Percentiles rank a stretch among this genome's conserved stretches.
Conservation (phyloP, 805 yeast genomes). For the Barnettozyma populi region DNA sequence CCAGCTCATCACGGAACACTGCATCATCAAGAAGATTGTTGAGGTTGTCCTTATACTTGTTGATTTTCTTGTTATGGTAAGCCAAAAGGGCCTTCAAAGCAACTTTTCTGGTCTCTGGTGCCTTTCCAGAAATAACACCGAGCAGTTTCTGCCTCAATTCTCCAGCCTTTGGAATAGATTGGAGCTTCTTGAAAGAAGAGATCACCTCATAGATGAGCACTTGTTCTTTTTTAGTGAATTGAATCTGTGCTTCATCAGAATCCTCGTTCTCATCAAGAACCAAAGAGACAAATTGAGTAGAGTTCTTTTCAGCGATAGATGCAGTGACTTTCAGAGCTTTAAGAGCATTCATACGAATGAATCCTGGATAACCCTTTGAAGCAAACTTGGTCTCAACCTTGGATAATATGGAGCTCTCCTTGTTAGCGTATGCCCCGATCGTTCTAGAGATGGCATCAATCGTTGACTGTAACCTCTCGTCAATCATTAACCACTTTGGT, state of each 20-base stretch:
- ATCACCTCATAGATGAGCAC: constrained; percentile 56
- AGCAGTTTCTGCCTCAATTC: constrained; percentile 50
- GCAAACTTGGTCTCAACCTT: constrained; percentile 14
- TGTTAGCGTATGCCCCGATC: constrained; percentile 10
- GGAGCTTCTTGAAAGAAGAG: constrained; percentile 58
- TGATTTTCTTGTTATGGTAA: constrained; percentile 51
- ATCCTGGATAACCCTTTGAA: constrained; percentile 10
- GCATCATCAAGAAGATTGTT: constrained; percentile 75
- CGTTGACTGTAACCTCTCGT: constrained; percentile 15
- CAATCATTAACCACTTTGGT: constrained; percentile 17
- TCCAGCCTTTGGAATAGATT: constrained; percentile 44
- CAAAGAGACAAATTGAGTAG: constrained; percentile 51
- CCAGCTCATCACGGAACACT: constrained; percentile 78
- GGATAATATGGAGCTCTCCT: constrained; percentile 7
- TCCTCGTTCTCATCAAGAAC: constrained; percentile 33
- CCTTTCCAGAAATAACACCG: constrained; percentile 54
- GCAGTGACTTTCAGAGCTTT: constrained; percentile 57
- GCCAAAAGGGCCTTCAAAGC: constrained; percentile 69
- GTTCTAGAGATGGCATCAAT: constrained; percentile 8
- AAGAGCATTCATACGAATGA: constrained; percentile 46
- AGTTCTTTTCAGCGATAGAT: constrained; percentile 60
- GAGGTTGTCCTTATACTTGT: constrained; percentile 69
- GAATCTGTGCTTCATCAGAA: constrained; percentile 16
- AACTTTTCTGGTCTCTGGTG: constrained; percentile 56
- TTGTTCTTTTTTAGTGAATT: constrained; percentile 49